These are phyloP conservation scores for Ustilago crameri DNA, from an alignment of 1,284 basidiomycete species.

Conservation along the genomic window DNA sequence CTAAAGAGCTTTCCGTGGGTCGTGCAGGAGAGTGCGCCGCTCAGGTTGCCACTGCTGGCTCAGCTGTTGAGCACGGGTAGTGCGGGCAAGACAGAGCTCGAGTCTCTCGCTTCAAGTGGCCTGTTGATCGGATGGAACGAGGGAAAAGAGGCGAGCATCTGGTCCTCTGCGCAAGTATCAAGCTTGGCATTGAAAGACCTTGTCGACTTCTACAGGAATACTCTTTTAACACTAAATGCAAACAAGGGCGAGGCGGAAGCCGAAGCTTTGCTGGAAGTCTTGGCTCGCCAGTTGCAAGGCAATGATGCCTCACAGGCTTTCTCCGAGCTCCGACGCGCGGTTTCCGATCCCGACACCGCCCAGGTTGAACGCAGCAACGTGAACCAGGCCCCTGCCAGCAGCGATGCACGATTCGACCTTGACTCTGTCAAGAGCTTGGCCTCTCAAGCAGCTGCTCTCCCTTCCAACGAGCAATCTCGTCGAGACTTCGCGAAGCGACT, in stretches of 20 bases:
- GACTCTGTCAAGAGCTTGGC: slow-evolving; percentile 8
- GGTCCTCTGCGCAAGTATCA: slow-evolving; percentile 1
- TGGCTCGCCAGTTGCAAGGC: slow-evolving; percentile 3
- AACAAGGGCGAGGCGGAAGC: not conserved
- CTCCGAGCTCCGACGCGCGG: slow-evolving; percentile 4
- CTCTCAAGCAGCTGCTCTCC: slow-evolving; percentile 1
- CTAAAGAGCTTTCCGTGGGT: slow-evolving; percentile 12
- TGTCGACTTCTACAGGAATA: slow-evolving; percentile 7
- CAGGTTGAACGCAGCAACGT: too few relatives aligned
- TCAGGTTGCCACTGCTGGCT: slow-evolving; percentile 3
- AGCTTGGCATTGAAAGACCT: not conserved
- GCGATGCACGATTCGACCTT: slow-evolving; percentile 18
- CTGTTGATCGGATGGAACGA: slow-evolving; percentile 30
- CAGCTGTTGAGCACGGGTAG: slow-evolving; percentile 14
- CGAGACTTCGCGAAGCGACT: slow-evolving; percentile 7
- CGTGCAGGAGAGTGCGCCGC: slow-evolving; percentile 10
- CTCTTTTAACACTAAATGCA: not conserved
- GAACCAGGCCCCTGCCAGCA: too few relatives aligned
- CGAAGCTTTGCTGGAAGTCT: not conserved
- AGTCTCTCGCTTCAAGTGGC: slow-evolving; percentile 9
- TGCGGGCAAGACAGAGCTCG: not conserved
- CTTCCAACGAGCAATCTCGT: not conserved
- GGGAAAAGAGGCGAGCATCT: slow-evolving; percentile 16
- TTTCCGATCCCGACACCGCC: not conserved
- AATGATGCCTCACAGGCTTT: slow-evolving; percentile 16